Evolutionary conservation across 2,329 filamentous ascomycete species (phyloP), one percentile per base, ranked within the genome.

Genomic region (Penicillium sp.): DNA sequence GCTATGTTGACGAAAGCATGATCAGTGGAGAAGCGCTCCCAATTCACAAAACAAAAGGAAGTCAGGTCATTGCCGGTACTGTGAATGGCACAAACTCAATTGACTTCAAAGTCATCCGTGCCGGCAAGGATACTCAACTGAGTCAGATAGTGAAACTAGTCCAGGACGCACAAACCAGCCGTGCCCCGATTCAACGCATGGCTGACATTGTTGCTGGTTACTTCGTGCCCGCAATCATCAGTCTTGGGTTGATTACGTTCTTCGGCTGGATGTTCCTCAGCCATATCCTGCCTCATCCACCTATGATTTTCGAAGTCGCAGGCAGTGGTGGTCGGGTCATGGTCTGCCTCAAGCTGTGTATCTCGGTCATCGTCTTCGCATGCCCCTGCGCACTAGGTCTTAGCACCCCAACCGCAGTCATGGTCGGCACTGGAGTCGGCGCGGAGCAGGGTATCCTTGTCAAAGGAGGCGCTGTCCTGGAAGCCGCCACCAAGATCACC

Each of bases 81-180:
- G 93, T 99, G 67, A 99, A 99, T 70, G 91, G 92, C 22, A 88
- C 92, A 59, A 94, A 94, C 3, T 87, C 93, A 45, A 79, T 97
- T 38, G 94, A 97, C 71, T 94, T 97, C 73, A 86, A 89, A 41
- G 94, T 99, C 55, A 96, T 90, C 3, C 85, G 93, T 63, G 92
- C 93, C 34, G 94, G 94, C 45, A 88, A 92, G 58, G 93, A 99
- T 68, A 99, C 94, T 1, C 93, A 97, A 72, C 86, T 99, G 52
- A 96, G 92, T 74, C 94, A 97, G 74, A 99, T 99, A 61, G 94
- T 99, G 59, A 94, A 93, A 73, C 83, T 97, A n/a, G 94, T 99
- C 0, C 94, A 99, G 73, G 91, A 97, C 71, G 94, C 94, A 3
- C 94, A 99, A 73, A 97, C 93, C 2, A 93, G 86, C 48, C 86